Conservation (phyloP, 345 rosid species). For the Capsella bursapastoris region DNA sequence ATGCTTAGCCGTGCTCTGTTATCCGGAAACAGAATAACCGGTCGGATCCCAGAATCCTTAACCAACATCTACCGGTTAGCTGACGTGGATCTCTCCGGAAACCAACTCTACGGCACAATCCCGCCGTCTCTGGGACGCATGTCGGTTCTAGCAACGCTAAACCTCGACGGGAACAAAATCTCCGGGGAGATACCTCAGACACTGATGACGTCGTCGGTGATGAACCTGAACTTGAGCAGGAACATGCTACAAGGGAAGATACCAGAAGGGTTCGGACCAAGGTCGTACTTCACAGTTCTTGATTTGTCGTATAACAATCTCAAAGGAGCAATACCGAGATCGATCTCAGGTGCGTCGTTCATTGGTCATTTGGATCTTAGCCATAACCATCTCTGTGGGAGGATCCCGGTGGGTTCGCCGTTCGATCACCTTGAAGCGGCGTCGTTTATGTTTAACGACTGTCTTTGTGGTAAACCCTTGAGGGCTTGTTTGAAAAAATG, state of each 20-base stretch:
- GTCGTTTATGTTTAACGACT: slow-evolving; percentile 68
- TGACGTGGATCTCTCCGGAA: slow-evolving; percentile 78
- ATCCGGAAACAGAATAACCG: slow-evolving; percentile 64
- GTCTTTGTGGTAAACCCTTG: slow-evolving; percentile 86
- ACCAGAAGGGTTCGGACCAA: slow-evolving; percentile 74
- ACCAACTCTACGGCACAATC: slow-evolving; percentile 62
- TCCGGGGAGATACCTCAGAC: slow-evolving; percentile 63
- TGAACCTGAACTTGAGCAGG: slow-evolving; percentile 69
- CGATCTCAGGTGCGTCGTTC: slow-evolving; percentile 58
- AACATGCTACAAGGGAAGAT: slow-evolving; percentile 60
- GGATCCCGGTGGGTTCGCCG: slow-evolving; percentile 75
- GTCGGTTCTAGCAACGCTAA: slow-evolving; percentile 80
- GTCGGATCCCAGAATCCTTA: slow-evolving; percentile 64
- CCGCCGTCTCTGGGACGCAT: slow-evolving; percentile 74
- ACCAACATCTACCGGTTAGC: slow-evolving; percentile 76
- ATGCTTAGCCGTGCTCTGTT: slow-evolving; percentile 83
- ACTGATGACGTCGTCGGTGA: slow-evolving; percentile 60
- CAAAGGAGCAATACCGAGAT: slow-evolving; percentile 66
- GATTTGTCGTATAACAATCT: slow-evolving; percentile 74
- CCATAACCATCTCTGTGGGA: slow-evolving; percentile 84
- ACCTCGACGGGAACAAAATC: slow-evolving; percentile 72
- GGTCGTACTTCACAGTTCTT: slow-evolving; percentile 72
- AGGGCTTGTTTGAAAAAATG: slow-evolving; percentile 49
- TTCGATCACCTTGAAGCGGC: slow-evolving; percentile 87
- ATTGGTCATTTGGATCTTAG: slow-evolving; percentile 90